These are phyloP conservation scores for Pestalotiopsis sp. DNA, from an alignment of 2,329 filamentous ascomycete species.

Conservation along the genomic window DNA sequence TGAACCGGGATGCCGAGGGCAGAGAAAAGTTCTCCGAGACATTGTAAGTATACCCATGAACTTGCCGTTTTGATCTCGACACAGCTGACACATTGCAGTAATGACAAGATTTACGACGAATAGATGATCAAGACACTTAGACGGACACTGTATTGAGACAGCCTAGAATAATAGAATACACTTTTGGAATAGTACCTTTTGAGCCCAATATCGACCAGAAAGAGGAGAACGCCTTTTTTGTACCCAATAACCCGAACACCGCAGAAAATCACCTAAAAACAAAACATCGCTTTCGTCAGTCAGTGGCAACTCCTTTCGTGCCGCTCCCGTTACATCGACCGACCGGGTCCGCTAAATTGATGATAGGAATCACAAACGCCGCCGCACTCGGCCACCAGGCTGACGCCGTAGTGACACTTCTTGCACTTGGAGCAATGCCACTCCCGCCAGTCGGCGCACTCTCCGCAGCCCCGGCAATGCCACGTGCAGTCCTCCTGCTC, in stretches of 20 bases:
- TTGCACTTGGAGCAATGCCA: conserved; percentile 5
- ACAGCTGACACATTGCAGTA: conserved; percentile 8
- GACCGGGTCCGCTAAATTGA: conserved; percentile 1
- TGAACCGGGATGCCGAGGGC: conserved; percentile 21
- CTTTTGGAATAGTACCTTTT: not conserved
- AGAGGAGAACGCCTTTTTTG: not conserved
- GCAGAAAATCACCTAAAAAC: not conserved
- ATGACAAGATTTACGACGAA: conserved; percentile 14
- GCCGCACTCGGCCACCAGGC: not conserved
- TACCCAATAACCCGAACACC: not conserved
- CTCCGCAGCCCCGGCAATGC: not conserved
- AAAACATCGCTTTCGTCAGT: not conserved
- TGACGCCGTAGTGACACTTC: not conserved
- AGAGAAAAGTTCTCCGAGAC: conserved; percentile 21
- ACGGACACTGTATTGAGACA: not conserved
- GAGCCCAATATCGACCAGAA: not conserved
- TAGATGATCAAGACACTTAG: not conserved
- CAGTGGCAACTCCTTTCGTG: not conserved
- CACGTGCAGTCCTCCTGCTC: not conserved
- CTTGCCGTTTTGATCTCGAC: not conserved
- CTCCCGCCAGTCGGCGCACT: not conserved
- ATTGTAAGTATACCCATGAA: conserved; percentile 18
- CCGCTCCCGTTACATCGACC: not conserved
- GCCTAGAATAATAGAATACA: not conserved
- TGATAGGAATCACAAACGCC: not conserved